phyloP scores from a whole-genome alignment of 1,284 basidiomycete genomes.

The Heterobasidion occidentale region DNA sequence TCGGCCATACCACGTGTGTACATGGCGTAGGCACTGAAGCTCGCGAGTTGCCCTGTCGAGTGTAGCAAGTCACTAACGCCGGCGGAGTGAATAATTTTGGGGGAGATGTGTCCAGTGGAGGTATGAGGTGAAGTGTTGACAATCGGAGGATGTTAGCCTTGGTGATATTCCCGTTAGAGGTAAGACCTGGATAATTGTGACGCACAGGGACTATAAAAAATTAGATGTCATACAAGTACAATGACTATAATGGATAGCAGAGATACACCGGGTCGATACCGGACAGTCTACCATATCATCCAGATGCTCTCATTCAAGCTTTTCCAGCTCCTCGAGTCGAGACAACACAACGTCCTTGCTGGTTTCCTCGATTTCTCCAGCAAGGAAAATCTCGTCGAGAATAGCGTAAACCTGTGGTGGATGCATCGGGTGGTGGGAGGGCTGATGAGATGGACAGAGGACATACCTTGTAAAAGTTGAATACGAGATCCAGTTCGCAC shows the following conservation, averaged over 20 bases:
- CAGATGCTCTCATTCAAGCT: slow-evolving; percentile 57
- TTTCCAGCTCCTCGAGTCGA: slow-evolving; percentile 85
- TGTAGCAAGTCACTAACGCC: no score
- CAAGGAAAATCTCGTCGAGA: slow-evolving; percentile 97
- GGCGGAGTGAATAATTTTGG: no score
- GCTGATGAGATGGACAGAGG: background rate
- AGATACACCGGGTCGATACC: background rate
- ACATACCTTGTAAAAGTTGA: slow-evolving; percentile 94
- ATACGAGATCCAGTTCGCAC: slow-evolving; percentile 94
- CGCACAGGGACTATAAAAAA: no score
- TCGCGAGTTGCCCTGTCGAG: no score
- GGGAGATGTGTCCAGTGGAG: no score
- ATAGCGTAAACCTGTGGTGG: slow-evolving; percentile 83
- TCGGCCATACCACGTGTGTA: no score
- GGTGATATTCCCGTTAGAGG: no score
- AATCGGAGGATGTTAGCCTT: no score
- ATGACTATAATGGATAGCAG: background rate
- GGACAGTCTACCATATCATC: background rate
- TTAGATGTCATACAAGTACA: background rate
- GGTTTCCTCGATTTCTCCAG: slow-evolving; percentile 97
- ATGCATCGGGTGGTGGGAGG: background rate
- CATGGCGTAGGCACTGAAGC: no score
- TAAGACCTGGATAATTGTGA: no score
- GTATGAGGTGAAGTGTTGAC: no score
- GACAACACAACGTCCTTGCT: slow-evolving; percentile 92